A percentile compares a stretch with the other conserved stretches of the same genome.
phyloP scores from a whole-genome alignment of 805 yeast species.

The Lipomyces sp. region DNA sequence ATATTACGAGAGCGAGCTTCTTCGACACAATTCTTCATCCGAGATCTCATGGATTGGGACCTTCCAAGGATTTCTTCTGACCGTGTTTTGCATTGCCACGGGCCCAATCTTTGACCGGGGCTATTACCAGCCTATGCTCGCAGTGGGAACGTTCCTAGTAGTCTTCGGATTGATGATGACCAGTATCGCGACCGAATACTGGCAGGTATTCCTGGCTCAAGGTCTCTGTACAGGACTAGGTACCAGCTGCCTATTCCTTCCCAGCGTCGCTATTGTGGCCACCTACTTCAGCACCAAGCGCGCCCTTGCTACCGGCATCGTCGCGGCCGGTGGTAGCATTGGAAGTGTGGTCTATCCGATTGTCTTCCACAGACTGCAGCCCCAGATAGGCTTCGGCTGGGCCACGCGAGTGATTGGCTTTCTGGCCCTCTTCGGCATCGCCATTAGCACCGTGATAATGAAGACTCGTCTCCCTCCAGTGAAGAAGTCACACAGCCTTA shows the following conservation, averaged over 20 bases:
- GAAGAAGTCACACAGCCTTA: constrained; percentile 11
- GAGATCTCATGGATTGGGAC: constrained; percentile 47
- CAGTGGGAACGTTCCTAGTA: constrained; percentile 38
- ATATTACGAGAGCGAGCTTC: constrained; percentile 38
- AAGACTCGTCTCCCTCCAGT: constrained; percentile 38
- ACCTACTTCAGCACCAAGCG: constrained; percentile 53
- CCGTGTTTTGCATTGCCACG: constrained; percentile 38
- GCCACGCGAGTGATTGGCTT: constrained; percentile 55
- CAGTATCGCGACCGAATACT: constrained; percentile 49
- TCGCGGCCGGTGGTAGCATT: constrained; percentile 56
- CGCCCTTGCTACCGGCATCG: constrained; percentile 53
- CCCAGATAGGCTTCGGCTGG: constrained; percentile 58
- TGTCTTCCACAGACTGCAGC: constrained; percentile 51
- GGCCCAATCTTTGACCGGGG: constrained; percentile 45
- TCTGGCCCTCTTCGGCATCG: constrained; percentile 49
- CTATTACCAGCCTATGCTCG: constrained; percentile 36
- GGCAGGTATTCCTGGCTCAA: constrained; percentile 60
- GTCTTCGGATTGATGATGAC: constrained; percentile 45
- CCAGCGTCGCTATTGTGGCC: constrained; percentile 52
- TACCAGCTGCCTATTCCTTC: constrained; percentile 50
- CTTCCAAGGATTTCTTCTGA: constrained; percentile 42
- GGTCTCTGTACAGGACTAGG: constrained; percentile 57
- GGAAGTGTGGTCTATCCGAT: constrained; percentile 58
- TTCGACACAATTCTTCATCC: constrained; percentile 39
- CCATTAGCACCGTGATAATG: constrained; percentile 37